Conservation (phyloP, 2,329 filamentous ascomycete genomes). For the Epichloe bromicola region DNA sequence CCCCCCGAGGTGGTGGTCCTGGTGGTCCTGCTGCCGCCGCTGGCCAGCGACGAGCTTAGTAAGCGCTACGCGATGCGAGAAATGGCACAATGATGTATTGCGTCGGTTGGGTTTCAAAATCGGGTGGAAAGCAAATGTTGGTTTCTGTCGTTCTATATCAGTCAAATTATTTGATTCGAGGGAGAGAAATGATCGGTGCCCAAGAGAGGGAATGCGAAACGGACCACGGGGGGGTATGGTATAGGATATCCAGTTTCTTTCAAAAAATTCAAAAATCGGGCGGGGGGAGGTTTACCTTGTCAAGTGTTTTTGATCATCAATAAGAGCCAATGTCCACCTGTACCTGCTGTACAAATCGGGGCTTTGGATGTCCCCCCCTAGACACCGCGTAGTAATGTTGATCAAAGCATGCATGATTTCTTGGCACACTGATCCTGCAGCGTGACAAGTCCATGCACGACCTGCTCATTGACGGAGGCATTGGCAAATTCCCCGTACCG, state of each 20-base stretch:
- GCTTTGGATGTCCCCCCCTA: too few species aligned
- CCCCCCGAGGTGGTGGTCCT: slow-evolving; percentile 6
- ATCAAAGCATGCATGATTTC: slow-evolving; percentile 18
- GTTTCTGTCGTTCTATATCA: background rate
- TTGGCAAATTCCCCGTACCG: slow-evolving; percentile 66
- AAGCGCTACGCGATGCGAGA: background rate
- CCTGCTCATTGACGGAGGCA: slow-evolving; percentile 47
- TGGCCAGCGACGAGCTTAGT: slow-evolving; percentile 3
- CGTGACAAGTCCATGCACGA: slow-evolving; percentile 48
- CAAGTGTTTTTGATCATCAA: background rate
- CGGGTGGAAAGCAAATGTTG: too few species aligned
- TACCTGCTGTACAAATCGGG: too few species aligned
- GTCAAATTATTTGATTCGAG: background rate
- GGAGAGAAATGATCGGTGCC: background rate
- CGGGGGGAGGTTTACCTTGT: background rate
- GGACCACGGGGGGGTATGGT: background rate
- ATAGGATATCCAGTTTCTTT: background rate
- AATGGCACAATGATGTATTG: background rate
- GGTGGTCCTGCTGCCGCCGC: slow-evolving; percentile 4
- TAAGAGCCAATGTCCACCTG: background rate
- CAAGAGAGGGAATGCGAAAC: background rate
- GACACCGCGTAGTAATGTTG: background rate
- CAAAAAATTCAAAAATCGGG: background rate
- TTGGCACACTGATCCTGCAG: slow-evolving; percentile 46
- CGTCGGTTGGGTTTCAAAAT: background rate